Evolutionary conservation across 805 yeast genomes (phyloP), one percentile per base, ranked within the genome.

Genomic region (Spathaspora boniae): DNA sequence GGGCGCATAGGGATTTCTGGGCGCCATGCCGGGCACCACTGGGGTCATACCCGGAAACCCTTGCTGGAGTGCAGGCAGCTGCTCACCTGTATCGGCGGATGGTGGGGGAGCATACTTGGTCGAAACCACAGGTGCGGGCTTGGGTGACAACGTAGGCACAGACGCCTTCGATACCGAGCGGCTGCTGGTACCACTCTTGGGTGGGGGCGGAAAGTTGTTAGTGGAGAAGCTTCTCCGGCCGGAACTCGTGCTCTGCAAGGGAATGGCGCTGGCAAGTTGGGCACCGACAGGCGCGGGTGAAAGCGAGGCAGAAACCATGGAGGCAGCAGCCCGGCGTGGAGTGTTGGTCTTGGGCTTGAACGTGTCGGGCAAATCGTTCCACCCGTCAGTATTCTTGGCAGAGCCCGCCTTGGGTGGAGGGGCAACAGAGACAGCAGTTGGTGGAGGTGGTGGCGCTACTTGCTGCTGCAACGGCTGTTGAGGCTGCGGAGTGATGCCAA

Each of bases 311-410:
- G 58, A 47, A 4, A 44, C 31, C 11, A 56, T 61, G 12, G 68
- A 62, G 5, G 74, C 61, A 12, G 78, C 66, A 15, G 75, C 70
- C 20, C 71, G 62, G 25, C 72, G 63, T 34, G 72, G 72, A 7
- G 70, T 57, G 19, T 60, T 51, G 2, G 63, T 52, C 42, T 57
- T 58, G 2, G 56, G 49, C 36, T 70, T 70, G 59, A 72, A 72
- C 7, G 69, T 60, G 8, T 74, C 68, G 33, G 87, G 86, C 41
- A 81, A 60, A 50, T 80, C 86, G 47, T 80, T 80, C 86, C 87
- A 80, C 3, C 86, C 86, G 25, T 80, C 85, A 25, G 74, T 74
- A 4, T 58, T 40, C 26, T 58, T 50, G 11, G 45, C 43, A 5
- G 58, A 14, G 9, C 30, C 20, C 5, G 59, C 40, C 21, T 58